A percentile compares a stretch with the other conserved stretches of the same genome.
phyloP scores from a whole-genome alignment of 805 yeast genomes.

The Isabelozyma gotoi region DNA sequence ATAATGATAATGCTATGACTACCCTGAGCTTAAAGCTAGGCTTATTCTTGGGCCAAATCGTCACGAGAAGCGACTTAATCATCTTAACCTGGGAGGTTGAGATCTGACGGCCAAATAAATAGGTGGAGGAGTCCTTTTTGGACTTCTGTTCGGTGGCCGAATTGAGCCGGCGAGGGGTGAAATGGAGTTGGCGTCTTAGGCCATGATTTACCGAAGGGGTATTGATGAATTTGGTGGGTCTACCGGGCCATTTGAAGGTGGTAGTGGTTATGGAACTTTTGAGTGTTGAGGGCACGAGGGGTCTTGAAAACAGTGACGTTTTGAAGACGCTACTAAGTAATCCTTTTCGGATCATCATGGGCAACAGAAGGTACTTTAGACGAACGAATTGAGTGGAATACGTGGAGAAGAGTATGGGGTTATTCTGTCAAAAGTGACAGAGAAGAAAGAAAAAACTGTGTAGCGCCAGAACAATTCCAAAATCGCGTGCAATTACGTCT shows the following conservation, averaged over 20 bases:
- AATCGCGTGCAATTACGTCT: neutral
- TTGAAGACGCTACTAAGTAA: neutral
- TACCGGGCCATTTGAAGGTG: neutral
- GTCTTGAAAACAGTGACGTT: neutral
- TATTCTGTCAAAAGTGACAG: no score
- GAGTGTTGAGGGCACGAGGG: neutral
- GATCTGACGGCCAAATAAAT: slow-evolving; percentile 26
- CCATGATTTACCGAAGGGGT: neutral
- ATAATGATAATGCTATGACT: slow-evolving; percentile 65
- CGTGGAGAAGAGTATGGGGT: no score
- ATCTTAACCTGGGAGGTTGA: slow-evolving; percentile 51
- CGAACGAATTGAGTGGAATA: no score
- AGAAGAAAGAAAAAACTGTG: neutral
- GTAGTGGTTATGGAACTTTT: neutral
- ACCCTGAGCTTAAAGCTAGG: slow-evolving; percentile 71
- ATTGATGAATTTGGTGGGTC: no score
- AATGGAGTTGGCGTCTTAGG: neutral
- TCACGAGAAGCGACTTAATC: slow-evolving; percentile 60
- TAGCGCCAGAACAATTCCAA: no score
- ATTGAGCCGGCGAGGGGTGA: neutral
- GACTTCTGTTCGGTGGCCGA: slow-evolving; percentile 1
- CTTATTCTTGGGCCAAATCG: slow-evolving; percentile 80
- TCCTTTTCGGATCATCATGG: neutral
- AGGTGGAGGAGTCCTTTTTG: slow-evolving; percentile 11
- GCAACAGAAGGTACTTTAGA: no score